Base-by-base conservation (phyloP, 371 early-diverging fungal genomes). In the Mucor velutinosus region DNA sequence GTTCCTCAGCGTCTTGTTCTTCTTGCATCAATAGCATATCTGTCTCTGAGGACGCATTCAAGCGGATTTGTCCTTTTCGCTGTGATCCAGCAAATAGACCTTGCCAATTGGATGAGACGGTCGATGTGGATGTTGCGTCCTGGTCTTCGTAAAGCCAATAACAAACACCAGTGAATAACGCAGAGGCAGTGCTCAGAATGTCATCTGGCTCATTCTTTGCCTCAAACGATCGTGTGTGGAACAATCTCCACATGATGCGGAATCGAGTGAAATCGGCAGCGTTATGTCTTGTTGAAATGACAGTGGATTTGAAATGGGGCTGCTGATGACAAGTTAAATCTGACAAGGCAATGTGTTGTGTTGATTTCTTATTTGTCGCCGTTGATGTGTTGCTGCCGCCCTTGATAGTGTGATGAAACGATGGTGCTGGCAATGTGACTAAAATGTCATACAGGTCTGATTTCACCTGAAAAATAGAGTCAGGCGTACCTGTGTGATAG, bases 391-490 rank as follows among this genome's bases (percentile, higher is more conserved):
- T 45, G 49, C 14, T 58, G 1, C 29, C 45, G 0, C 29, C 57
- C 23, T 39, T 41, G 21, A 27, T 32, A 62, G 27, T 29, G 35
- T 43, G 69, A 58, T 58, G 53, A 35, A 62, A 63, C 5, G 61
- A 49, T n/a, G 69, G 53, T 11, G 70, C 45, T 8, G 86, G 77
- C 0, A 87, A 58, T n/a, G 76, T 80, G 5, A 89, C 71, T 12
- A 85, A 45, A 12, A 86, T 47, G 67, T 89, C 89, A 57, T 81
- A 87, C 1, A 89, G 70, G n/a, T 85, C 75, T 27, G 69, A 66
- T 69, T 89, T 89, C 45, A 65, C 75, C 39, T 84, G 67, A 64
- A 87, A 84, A 37, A 89, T 81, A 10, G 79, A 76, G 65, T 89
- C 89, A 11, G 87, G 78, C 19, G 89, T 89, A 45, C 87, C 88